Evolutionary conservation across 1,284 basidiomycete genomes (phyloP), one percentile per base, ranked within the genome.

Genomic region (Pulveroboletus sp.): DNA sequence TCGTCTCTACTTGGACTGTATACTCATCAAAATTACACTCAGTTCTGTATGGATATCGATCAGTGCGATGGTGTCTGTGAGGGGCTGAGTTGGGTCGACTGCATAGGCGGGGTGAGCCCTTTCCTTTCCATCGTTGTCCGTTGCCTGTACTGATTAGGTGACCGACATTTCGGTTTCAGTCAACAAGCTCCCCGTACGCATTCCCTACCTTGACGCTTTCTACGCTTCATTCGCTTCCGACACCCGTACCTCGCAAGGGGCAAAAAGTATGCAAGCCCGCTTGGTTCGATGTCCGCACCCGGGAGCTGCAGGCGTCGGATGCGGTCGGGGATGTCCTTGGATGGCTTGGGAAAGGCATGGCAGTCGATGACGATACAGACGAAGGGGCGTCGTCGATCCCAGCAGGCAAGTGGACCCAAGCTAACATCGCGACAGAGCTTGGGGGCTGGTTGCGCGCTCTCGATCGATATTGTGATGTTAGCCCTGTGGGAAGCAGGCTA

Each of bases 11-110:
- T 96, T 60, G 87, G 89, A 9, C 76, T 96, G 5, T 99, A 98
- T 72, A 80, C 96, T 4, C 95, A 98, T 62, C 94, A 98, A 69
- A 98, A 98, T 69, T 92, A 95, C 60, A 82, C 88, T 0, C 85
- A 87, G 51, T 99, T 94, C 70, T 94, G 90, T 66, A 75, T 81
- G 39, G 84, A 89, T 26, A 71, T 96, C 1, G 92, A 96, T 5
- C 79, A 98, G 58, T 88, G 87, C 59, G 81, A 82, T 3, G 79
- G 77, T 1, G 74, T 94, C 3, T 76, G 86, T 22, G 95, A 98
- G 31, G 86, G 85, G 69, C 74, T 98, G 52, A 96, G 94, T 63
- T 85, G 82, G 75, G 81, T 89, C 2, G 96, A 98, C 68, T 79
- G 84, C 0, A 87, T 87, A 70, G 82, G 84, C 6, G 86, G 91